These are phyloP conservation scores for Solanum hybrid DNA, from an alignment of 305 asterid genomes.

Conservation along the genomic window DNA sequence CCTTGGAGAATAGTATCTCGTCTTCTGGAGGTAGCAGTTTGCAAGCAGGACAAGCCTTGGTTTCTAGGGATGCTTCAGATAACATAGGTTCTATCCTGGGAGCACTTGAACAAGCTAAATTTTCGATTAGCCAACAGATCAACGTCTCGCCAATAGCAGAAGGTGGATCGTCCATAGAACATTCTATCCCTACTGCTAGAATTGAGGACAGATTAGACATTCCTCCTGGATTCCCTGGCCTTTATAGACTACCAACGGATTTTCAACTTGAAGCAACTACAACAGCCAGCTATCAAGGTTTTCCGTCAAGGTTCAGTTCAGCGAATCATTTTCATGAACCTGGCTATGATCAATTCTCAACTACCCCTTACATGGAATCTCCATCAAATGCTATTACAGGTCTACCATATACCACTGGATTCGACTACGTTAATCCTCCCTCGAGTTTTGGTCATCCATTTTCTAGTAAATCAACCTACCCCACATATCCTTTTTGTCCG, in stretches of 20 bases:
- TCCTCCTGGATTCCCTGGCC: slow-evolving; percentile 42
- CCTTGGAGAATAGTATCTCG: slow-evolving; percentile 9
- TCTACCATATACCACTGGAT: slow-evolving; percentile 23
- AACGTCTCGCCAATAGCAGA: slow-evolving; percentile 9
- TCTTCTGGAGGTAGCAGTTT: slow-evolving; percentile 7
- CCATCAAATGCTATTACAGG: slow-evolving; percentile 25
- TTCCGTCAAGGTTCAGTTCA: slow-evolving; percentile 9
- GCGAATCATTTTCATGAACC: slow-evolving; percentile 20
- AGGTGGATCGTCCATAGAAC: slow-evolving; percentile 11
- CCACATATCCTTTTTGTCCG: slow-evolving; percentile 2
- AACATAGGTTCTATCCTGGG: slow-evolving; percentile 50
- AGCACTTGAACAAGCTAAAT: slow-evolving; percentile 63
- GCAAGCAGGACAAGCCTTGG: slow-evolving; percentile 22
- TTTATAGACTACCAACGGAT: slow-evolving; percentile 74
- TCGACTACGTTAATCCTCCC: slow-evolving; percentile 21
- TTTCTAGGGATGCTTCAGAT: slow-evolving; percentile 28
- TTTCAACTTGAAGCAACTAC: slow-evolving; percentile 27
- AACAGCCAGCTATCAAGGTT: slow-evolving; percentile 9
- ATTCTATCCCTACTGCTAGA: slow-evolving; percentile 20
- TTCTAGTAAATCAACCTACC: slow-evolving; percentile 17
- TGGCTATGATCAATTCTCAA: slow-evolving; percentile 13
- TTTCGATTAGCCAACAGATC: slow-evolving; percentile 47
- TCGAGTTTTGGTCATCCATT: slow-evolving; percentile 15
- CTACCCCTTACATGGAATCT: slow-evolving; percentile 24
- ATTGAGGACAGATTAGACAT: slow-evolving; percentile 25